phyloP scores from a whole-genome alignment of 2,329 filamentous ascomycete genomes.

The Macrophomina tecta region DNA sequence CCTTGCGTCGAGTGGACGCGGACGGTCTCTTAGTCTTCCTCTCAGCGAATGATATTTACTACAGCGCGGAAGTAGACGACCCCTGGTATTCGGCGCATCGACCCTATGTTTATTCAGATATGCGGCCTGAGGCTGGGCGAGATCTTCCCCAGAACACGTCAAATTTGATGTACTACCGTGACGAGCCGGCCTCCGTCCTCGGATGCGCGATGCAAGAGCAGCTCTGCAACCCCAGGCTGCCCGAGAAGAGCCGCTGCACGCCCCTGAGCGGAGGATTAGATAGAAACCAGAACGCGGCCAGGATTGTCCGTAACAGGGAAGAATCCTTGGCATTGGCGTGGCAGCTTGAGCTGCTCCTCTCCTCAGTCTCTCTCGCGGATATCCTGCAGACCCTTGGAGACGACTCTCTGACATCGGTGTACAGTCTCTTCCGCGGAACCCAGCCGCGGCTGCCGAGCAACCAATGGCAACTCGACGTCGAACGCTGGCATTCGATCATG shows the following conservation, averaged over 20 bases:
- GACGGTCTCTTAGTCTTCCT: conserved; percentile 28
- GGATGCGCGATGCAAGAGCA: conserved; percentile 17
- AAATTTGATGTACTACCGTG: neutral
- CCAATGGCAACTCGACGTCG: conserved; percentile 31
- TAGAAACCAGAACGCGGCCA: too few species aligned
- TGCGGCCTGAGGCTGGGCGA: too few species aligned
- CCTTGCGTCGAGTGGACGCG: conserved; percentile 11
- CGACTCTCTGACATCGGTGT: conserved; percentile 7
- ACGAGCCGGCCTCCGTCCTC: conserved; percentile 8
- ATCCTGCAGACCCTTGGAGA: neutral
- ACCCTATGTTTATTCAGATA: neutral
- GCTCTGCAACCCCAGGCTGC: conserved; percentile 27
- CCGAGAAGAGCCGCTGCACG: too few species aligned
- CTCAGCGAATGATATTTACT: conserved; percentile 27
- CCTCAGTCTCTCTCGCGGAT: too few species aligned
- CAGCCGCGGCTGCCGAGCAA: conserved; percentile 27
- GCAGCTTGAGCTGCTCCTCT: too few species aligned
- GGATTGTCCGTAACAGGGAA: too few species aligned
- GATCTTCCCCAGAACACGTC: too few species aligned
- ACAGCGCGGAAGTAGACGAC: conserved; percentile 26
- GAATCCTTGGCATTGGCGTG: too few species aligned
- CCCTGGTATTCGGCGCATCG: conserved; percentile 30
- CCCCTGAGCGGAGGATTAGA: too few species aligned
- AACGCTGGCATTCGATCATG: conserved; percentile 24
- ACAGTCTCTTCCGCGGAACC: conserved; percentile 1